Percentiles rank a stretch among this genome's conserved stretches.
Conservation (phyloP, 1,139 yeast species). For the Geotrichum citri-aurantii region DNA sequence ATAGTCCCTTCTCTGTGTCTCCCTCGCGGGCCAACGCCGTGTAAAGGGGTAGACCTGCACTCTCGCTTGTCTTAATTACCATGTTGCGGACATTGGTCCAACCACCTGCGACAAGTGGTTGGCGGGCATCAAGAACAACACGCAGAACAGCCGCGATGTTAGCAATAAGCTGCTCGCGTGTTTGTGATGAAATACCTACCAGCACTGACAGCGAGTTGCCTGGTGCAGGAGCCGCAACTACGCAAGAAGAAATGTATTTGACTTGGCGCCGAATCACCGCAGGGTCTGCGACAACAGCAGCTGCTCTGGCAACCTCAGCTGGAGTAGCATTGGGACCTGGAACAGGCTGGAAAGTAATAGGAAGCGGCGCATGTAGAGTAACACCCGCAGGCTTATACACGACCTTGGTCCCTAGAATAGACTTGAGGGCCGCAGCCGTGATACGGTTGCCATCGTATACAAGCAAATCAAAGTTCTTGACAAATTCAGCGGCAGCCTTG, state of each 20-base stretch:
- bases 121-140: conserved; percentile 16
- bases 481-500: conserved; percentile 19
- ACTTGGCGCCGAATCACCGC: conserved; percentile 24
- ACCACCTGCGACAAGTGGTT: conserved; percentile 21
- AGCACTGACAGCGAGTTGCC: conserved; percentile 27
- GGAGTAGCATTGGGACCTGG: conserved; percentile 20
- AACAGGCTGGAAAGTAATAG: conserved; percentile 19
- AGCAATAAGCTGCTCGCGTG: conserved; percentile 23
- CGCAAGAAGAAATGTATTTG: conserved; percentile 24
- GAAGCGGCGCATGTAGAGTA: conserved; percentile 28
- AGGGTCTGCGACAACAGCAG: conserved; percentile 23
- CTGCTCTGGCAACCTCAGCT: conserved; percentile 16
- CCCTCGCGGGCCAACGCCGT: background rate
- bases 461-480: conserved; percentile 25
- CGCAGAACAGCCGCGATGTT: conserved; percentile 25
- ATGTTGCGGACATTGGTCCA: conserved; percentile 19
- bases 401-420: conserved; percentile 24
- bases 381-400: conserved; percentile 25
- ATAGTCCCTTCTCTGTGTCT: background rate
- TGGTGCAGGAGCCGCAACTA: conserved; percentile 25
- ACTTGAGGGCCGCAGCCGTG: conserved; percentile 22
- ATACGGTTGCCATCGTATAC: conserved; percentile 25
- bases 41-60: conserved; percentile 26
- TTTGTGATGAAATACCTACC: conserved; percentile 25
- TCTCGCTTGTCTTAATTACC: conserved; percentile 26